A percentile compares a stretch with the other conserved stretches of the same genome.
Evolutionary conservation across 306 rosid genomes (phyloP).

Genomic region (Senna siamea): DNA sequence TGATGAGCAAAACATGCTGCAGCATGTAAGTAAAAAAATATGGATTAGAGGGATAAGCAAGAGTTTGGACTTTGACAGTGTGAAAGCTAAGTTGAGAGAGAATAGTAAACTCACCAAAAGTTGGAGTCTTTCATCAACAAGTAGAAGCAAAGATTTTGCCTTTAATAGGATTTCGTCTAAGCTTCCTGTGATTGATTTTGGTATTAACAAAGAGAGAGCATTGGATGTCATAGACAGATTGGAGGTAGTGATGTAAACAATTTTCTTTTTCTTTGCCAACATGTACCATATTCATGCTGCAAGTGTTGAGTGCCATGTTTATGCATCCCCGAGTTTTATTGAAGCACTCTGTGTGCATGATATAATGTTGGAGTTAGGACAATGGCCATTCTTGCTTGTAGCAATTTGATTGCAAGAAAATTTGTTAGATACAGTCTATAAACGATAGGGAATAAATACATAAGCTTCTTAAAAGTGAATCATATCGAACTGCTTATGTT

Average conservation of each 20-base stretch:
- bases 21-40: slow-evolving; percentile 48
- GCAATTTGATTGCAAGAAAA: slow-evolving; percentile 14
- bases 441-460: too few species aligned
- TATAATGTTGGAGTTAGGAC: too few species aligned
- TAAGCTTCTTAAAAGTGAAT: too few species aligned
- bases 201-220: slow-evolving; percentile 59
- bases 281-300: too few species aligned
- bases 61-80: slow-evolving; percentile 61
- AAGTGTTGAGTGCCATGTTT: too few species aligned
- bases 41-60: slow-evolving; percentile 55
- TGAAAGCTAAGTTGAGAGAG: slow-evolving; percentile 40
- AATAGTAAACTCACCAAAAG: slow-evolving; percentile 52
- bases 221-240: slow-evolving; percentile 63
- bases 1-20: slow-evolving; percentile 64
- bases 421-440: too few species aligned
- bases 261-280: slow-evolving; percentile 9
- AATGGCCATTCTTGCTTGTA: slow-evolving; percentile 17
- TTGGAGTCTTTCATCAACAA: slow-evolving; percentile 52
- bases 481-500: too few species aligned
- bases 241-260: slow-evolving; percentile 47
- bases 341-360: too few species aligned
- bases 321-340: too few species aligned
- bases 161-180: slow-evolving; percentile 55
- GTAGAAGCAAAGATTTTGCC: slow-evolving; percentile 48
- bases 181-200: slow-evolving; percentile 60